phyloP scores from a whole-genome alignment of 2,329 filamentous ascomycete genomes.

The Zymoseptoria crescenta region DNA sequence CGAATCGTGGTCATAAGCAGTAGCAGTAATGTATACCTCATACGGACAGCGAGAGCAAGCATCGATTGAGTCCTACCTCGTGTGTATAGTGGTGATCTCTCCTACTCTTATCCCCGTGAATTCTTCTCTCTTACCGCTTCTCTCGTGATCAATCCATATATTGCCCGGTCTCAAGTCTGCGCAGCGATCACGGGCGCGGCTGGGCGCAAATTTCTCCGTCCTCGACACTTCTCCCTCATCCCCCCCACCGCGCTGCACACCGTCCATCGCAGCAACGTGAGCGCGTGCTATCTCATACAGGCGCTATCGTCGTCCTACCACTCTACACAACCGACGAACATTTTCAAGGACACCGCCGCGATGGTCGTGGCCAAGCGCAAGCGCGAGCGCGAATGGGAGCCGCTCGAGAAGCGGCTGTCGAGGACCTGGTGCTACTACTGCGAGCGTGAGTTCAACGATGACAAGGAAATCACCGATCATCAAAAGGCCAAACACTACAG shows the following conservation, averaged over 20 bases:
- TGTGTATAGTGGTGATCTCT: too few species aligned
- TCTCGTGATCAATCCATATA: too few species aligned
- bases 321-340: not conserved
- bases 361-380: slow-evolving; percentile 1
- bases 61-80: too few species aligned
- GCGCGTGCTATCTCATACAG: not conserved
- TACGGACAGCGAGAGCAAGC: too few species aligned
- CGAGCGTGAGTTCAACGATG: slow-evolving; percentile 95
- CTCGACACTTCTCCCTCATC: not conserved
- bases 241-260: not conserved
- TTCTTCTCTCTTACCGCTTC: too few species aligned
- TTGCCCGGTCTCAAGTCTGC: not conserved
- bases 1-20: not conserved
- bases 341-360: not conserved
- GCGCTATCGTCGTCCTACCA: not conserved
- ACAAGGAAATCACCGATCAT: slow-evolving; percentile 93
- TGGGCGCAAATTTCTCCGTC: not conserved
- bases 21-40: not conserved
- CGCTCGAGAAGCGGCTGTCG: slow-evolving; percentile 77
- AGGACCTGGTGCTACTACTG: slow-evolving; percentile 99
- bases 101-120: too few species aligned
- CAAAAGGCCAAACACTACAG: slow-evolving; percentile 99
- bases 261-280: not conserved
- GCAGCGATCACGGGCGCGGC: too few species aligned
- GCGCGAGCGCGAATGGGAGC: slow-evolving; percentile 67